Evolutionary conservation across 2,329 filamentous ascomycete species (phyloP).

Genomic region (Phaeosphaeria sp.): DNA sequence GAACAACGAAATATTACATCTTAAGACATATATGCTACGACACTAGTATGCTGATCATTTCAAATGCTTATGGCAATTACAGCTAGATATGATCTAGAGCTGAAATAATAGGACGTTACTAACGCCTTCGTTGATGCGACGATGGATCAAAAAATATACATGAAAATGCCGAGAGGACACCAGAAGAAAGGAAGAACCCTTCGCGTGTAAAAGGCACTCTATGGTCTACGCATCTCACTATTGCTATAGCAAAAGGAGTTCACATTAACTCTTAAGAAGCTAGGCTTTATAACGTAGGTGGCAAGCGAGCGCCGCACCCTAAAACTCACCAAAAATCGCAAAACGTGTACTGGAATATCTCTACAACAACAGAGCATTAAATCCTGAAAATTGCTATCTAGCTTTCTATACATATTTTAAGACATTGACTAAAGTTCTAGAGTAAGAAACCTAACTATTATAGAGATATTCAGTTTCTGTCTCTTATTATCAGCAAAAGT

Average conservation of each 20-base stretch:
- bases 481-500: no score
- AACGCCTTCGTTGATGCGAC: conserved; percentile 7
- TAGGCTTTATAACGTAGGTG: conserved; percentile 6
- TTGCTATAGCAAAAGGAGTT: conserved; percentile 9
- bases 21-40: conserved; percentile 1
- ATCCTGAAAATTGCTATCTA: no score
- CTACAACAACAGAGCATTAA: no score
- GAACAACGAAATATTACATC: neutral
- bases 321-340: no score
- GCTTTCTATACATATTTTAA: no score
- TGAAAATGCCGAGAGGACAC: conserved; percentile 4
- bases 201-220: conserved; percentile 6
- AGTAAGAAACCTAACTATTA: no score
- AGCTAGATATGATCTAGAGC: neutral
- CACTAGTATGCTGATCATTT: neutral
- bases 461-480: no score
- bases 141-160: conserved; percentile 8
- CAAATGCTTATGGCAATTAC: neutral
- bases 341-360: no score
- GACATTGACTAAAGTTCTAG: no score
- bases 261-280: conserved; percentile 1
- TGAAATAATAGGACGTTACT: conserved; percentile 7
- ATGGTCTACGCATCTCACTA: conserved; percentile 6
- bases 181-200: conserved; percentile 1
- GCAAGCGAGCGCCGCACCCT: no score